A percentile compares a stretch with the other conserved stretches of the same genome.
phyloP scores from a whole-genome alignment of 176 grass and related monocot species.

The Hordeum marinum region DNA sequence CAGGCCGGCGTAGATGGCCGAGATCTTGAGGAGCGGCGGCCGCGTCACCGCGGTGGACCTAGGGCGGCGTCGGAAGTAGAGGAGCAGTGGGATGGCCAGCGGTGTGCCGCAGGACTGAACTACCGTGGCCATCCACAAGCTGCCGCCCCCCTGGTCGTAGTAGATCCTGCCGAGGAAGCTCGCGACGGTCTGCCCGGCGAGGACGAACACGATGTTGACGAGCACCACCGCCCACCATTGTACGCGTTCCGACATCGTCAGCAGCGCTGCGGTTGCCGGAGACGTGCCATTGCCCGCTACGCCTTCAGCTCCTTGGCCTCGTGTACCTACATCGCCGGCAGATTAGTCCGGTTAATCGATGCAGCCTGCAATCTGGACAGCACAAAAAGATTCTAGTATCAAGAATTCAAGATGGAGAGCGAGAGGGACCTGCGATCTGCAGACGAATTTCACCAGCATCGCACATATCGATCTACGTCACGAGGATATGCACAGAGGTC shows the following conservation, averaged over 20 bases:
- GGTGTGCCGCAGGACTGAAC: conserved; percentile 52
- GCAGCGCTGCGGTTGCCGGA: neutral
- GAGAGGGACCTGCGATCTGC: conserved; percentile 33
- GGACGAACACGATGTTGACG: conserved; percentile 36
- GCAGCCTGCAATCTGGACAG: too few relatives aligned
- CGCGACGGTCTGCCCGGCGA: conserved; percentile 32
- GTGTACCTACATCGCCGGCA: conserved; percentile 6
- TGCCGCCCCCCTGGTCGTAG: conserved; percentile 48
- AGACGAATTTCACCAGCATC: conserved; percentile 40
- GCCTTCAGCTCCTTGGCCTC: neutral
- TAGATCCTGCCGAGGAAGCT: conserved; percentile 43
- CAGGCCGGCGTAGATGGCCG: conserved; percentile 38
- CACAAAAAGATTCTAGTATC: neutral
- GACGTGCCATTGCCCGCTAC: neutral
- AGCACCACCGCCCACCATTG: conserved; percentile 34
- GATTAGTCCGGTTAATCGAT: neutral
- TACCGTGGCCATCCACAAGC: conserved; percentile 44
- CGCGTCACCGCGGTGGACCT: neutral
- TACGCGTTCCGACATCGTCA: conserved; percentile 5
- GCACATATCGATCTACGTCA: conserved; percentile 11
- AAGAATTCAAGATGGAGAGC: neutral
- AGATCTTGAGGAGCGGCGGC: conserved; percentile 20
- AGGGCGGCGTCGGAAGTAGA: conserved; percentile 18
- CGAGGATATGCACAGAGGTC: neutral
- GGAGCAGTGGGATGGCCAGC: conserved; percentile 27